Evolutionary conservation across 305 asterid genomes (phyloP), one percentile per base, ranked within the genome.

Genomic region (Rubia balearica): DNA sequence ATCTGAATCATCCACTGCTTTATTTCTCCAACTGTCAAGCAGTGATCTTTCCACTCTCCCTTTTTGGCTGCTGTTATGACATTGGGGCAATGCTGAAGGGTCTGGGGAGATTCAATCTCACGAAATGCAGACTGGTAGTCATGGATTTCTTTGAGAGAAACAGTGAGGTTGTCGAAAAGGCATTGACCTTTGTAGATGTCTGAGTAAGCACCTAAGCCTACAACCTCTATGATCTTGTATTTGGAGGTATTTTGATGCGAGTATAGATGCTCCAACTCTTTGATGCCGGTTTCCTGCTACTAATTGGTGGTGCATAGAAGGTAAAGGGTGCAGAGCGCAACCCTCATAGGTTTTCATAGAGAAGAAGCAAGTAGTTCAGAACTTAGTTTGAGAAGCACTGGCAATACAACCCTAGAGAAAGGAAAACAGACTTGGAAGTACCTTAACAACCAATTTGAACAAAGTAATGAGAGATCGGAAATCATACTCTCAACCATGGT

Each of bases 251-350:
- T 86, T 63, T 91, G 93, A 79, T 81, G 62, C 96, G 96, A 75
- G 88, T 87, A 83, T 91, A 83, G 83, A 94, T 91, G 90, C 97
- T 94, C 99, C 99, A 92, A 85, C 98, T 88, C 87, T 88, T 92
- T 30, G 86, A 73, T 22, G 82, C 72, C 4, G 89, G 86, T 62
- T 24, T 68, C 6, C 12, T 30, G 38, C 8, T 5, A 17, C 45
- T n/a, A 11, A 10, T 16, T 24, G 59, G 69, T 30, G 65, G 70
- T 5, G 42, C 36, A 4, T 36, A 6, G 53, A 30, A 27, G 27
- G 49, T 36, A 53, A 1, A 16, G 12, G 62, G 74, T 56, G 8
- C 48, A 43, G 2, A 22, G 7, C 3, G 16, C 63, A 57, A 38
- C 63, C 16, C 22, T 22, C 16, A 9, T 1, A 57, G 9, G 3